Base-by-base conservation (phyloP, 345 rosid species). In the Lagerstroemia speciosa region DNA sequence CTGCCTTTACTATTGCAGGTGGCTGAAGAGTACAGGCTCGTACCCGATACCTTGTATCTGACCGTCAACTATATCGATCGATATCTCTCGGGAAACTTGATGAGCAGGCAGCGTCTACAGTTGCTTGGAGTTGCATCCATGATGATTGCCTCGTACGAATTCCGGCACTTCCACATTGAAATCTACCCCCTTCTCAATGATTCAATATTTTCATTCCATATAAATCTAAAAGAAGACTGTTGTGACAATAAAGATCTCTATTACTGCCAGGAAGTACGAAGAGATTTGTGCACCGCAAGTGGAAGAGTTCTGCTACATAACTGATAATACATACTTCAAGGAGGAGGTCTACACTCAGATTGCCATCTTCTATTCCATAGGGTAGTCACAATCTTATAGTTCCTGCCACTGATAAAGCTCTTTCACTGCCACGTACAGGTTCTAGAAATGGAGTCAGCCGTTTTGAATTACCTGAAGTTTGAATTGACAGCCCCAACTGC, bases 21-120 rank as follows among this genome's bases (percentile, higher is more conserved):
- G 58, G 87, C 92, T 75, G 98, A 93, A 83, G 98, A 93, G 80
- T 91, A 93, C 78, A 86, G 96, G 80, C 97, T 91, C 55, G 87
- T 87, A 53, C 87, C 96, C 0, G 98, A 93, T 75, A 93, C 98
- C 1, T 66, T 93, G 66, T 86, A 85, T 67, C 79, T 91, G 84
- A 82, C 98, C 0, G 90, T 93, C 64, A 91, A 84, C 87, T 93
- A 85, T 80, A 78, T 89, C 60, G 99, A 93, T 68, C 83, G 97
- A n/a, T 93, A 89, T 80, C 93, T 93, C 68, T 89, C 98, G 2
- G 97, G 97, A 33, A 91, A 89, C 68, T 71, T 69, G 60, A 86
- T 91, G 79, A 85, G 79, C 72, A 89, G 93, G 77, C 93, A 93
- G 61, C 81, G 84, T 58, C 79, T 93, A 50, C 98, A 93, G 82